phyloP scores from a whole-genome alignment of 1,284 basidiomycete species.

The Ceratobasidium papillatum region DNA sequence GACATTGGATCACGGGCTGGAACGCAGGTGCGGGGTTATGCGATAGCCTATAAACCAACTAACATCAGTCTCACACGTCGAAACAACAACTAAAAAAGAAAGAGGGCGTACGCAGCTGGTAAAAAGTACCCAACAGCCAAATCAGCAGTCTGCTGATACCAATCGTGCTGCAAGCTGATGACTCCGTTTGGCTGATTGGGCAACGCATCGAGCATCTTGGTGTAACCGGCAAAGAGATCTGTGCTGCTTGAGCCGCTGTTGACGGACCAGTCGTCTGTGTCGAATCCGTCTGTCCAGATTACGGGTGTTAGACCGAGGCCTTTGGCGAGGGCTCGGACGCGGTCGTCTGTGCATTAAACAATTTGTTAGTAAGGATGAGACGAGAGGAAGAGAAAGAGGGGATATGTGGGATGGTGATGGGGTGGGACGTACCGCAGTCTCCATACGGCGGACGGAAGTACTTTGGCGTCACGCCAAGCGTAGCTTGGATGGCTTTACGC shows the following conservation, averaged over 20 bases:
- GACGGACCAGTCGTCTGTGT: slow-evolving; percentile 89
- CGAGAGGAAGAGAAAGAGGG: slow-evolving; percentile 34
- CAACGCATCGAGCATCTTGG: slow-evolving; percentile 54
- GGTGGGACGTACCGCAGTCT: slow-evolving; percentile 72
- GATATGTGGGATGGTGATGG: slow-evolving; percentile 56
- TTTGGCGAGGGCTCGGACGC: slow-evolving; percentile 83
- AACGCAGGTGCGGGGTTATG: slow-evolving; percentile 67
- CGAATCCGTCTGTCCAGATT: slow-evolving; percentile 77
- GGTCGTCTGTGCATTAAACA: slow-evolving; percentile 75
- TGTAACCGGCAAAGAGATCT: slow-evolving; percentile 60
- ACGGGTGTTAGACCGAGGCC: slow-evolving; percentile 84
- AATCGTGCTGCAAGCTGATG: slow-evolving; percentile 89
- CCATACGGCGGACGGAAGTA: slow-evolving; percentile 13
- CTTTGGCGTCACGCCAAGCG: slow-evolving; percentile 43
- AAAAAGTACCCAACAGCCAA: slow-evolving; percentile 88
- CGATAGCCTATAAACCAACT: slow-evolving; percentile 48
- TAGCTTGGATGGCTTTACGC: slow-evolving; percentile 78
- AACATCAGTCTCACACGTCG: not conserved
- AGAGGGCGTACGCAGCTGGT: slow-evolving; percentile 60
- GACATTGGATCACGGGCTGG: slow-evolving; percentile 64
- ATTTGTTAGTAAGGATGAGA: not conserved
- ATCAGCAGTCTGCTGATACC: slow-evolving; percentile 83
- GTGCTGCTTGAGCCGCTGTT: slow-evolving; percentile 69
- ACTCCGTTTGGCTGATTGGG: slow-evolving; percentile 64
- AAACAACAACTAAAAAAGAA: not conserved